A percentile compares a stretch with the other conserved stretches of the same genome.
Conservation (phyloP, 2,329 filamentous ascomycete genomes). For the Botrytis pseudocinerea region DNA sequence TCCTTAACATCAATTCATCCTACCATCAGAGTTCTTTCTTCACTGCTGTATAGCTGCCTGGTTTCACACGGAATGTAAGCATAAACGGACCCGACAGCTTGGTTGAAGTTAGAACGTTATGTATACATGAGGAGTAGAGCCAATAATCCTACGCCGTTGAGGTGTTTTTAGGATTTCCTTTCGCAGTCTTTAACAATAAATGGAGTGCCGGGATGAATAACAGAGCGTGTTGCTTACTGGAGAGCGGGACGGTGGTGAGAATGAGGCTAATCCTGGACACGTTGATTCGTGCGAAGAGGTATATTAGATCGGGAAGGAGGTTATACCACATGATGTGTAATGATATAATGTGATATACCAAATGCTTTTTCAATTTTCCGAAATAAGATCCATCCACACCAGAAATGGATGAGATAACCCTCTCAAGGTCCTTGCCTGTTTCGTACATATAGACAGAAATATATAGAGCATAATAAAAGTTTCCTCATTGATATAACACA, state of each 20-base stretch:
- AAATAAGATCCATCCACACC: not conserved
- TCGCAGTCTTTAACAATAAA: not conserved
- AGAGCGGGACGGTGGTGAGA: not conserved
- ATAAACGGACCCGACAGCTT: conserved; percentile 11
- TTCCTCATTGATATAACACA: not conserved
- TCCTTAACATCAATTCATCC: not conserved
- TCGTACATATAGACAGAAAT: not conserved
- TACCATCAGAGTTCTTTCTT: not conserved
- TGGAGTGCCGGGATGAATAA: not conserved
- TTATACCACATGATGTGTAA: not conserved
- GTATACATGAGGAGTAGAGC: conserved; percentile 1
- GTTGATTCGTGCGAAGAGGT: not conserved
- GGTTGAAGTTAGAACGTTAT: conserved; percentile 12
- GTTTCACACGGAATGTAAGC: not conserved
- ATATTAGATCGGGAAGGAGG: not conserved
- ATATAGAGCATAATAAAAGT: not conserved
- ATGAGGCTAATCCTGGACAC: not conserved
- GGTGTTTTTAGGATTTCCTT: not conserved
- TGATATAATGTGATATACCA: not conserved
- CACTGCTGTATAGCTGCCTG: not conserved
- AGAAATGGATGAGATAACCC: not conserved
- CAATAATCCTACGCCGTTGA: conserved; percentile 7
- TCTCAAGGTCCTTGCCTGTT: not conserved
- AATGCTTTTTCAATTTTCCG: not conserved
- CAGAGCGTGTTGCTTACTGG: not conserved